Base-by-base conservation (phyloP, 805 yeast genomes). In the Myxozyma mucilagina region DNA sequence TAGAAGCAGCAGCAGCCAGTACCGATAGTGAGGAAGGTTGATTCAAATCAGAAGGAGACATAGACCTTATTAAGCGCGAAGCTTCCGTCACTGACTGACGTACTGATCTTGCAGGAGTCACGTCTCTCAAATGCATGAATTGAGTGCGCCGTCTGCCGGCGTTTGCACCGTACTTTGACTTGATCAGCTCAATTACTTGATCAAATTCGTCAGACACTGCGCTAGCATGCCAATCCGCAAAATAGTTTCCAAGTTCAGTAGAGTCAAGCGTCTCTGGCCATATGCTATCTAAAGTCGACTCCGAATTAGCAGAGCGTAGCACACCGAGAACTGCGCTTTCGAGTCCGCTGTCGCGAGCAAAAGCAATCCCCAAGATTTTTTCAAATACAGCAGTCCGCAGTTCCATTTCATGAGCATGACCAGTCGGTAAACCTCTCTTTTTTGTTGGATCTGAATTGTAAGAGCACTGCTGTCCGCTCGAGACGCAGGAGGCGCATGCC, bases 391-490 rank as follows among this genome's bases (percentile, higher is more conserved):
- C 44, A 7, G 62, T 47, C 18, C 62, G 58, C 16, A 58, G 54
- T 39, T 58, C 62, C 62, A 58, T 59, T 41, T 59, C 62, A 38
- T 59, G 62, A 9, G 62, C 62, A n/a, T 59, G 62, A 16, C 62
- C 62, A 13, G 58, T 58, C 34, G 62, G 59, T 29, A 58, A 45
- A 6, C 62, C 62, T 52, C 62, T 42, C 41, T 58, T 58, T 44
- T 59, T 59, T 48, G 56, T 32, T 8, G 55, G 18, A 16, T 53
- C 51, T 10, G 47, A 8, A 20, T 53, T 34, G 51, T 58, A 58
- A 36, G 51, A 29, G 47, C 62, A 58, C n/a, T 24, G 32, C 50
- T 42, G 59, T 16, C 35, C 36, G 39, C 51, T 16, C 18, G 62
- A 44, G 38, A 48, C n/a, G 43, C 62, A 58, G 45, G 51, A 18